Conservation (phyloP, 495 filamentous ascomycete species). For the Hyaloscypha variabilis region DNA sequence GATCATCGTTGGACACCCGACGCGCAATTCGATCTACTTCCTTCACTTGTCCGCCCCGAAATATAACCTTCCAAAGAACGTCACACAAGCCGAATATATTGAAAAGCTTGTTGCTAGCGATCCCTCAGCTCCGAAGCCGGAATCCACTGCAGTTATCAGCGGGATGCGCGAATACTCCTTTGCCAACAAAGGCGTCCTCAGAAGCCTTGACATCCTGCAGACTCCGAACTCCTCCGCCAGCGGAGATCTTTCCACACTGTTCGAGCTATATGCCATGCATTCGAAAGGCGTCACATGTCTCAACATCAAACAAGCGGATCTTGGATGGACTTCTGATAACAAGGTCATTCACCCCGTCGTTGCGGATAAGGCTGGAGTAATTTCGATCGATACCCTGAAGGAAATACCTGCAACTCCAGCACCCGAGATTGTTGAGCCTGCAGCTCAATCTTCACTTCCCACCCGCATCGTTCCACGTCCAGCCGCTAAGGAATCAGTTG, state of each 20-base stretch:
- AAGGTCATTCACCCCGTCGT: conserved; percentile 78
- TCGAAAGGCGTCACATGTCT: conserved; percentile 91
- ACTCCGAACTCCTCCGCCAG: conserved; percentile 56
- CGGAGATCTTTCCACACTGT: conserved; percentile 55
- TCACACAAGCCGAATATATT: conserved; percentile 88
- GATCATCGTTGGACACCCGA: conserved; percentile 93
- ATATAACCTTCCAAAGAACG: conserved; percentile 72
- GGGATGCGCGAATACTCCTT: conserved; percentile 94
- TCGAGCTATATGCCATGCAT: conserved; percentile 97
- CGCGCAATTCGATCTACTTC: conserved; percentile 96
- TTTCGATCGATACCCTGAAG: conserved; percentile 44
- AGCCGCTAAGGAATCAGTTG: conserved; percentile 22
- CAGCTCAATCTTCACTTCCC: conserved; percentile 18
- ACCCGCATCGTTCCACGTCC: conserved; percentile 24
- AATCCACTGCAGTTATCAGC: conserved; percentile 94
- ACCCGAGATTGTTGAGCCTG: conserved; percentile 31
- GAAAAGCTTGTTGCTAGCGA: conserved; percentile 74
- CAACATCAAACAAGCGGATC: conserved; percentile 79
- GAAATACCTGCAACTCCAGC: conserved; percentile 38
- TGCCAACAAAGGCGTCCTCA: conserved; percentile 80
- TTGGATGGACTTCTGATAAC: conserved; percentile 87
- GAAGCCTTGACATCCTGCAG: conserved; percentile 86
- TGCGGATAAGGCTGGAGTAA: conserved; percentile 65
- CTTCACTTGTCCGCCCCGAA: conserved; percentile 90
- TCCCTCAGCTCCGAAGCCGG: conserved; percentile 72